Evolutionary conservation across 345 rosid species (phyloP), one percentile per base, ranked within the genome.

Genomic region (Citrus glauca): DNA sequence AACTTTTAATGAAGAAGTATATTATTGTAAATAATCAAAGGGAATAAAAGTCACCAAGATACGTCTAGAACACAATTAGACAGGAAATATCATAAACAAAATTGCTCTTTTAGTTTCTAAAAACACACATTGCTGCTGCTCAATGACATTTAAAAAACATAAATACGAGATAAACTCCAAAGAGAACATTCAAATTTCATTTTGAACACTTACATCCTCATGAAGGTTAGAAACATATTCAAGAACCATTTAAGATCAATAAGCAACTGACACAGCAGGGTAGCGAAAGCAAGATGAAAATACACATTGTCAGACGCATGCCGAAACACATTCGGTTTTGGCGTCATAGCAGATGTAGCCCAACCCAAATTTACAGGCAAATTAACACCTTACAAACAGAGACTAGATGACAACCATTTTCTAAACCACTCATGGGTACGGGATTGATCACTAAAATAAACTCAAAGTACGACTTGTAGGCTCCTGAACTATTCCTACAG

Each of bases 1-100:
- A 87, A 81, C 81, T 85, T 80, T 35, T 53, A 72, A 73, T 24
- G 6, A 70, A 40, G 69, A 80, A 81, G 45, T 68, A 66, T 25
- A 66, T 30, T 35, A 78, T 70, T 0, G 66, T 78, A 61, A 80
- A 69, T 20, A 61, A 69, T 59, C 77, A 57, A 77, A 37, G n/a
- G 40, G 37, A 25, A 33, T 11, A 45, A 72, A 1, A 79, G 77
- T 48, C 72, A 74, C 55, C 68, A 61, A 62, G 20, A 76, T 42
- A 73, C 61, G 40, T 53, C 69, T 17, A 40, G n/a, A 30, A 50
- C 74, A 38, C 33, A 66, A 40, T 38, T 40, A 42, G 60, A 14
- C 50, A 45, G 16, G 61, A 32, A 69, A 76, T 33, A 65, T 33
- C 9, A 65, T 33, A 32, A 17, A 66, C 45, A 66, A 24, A 66